These are phyloP conservation scores for Artemisia argyi DNA, from an alignment of 129 eudicot species.

Conservation along the genomic window DNA sequence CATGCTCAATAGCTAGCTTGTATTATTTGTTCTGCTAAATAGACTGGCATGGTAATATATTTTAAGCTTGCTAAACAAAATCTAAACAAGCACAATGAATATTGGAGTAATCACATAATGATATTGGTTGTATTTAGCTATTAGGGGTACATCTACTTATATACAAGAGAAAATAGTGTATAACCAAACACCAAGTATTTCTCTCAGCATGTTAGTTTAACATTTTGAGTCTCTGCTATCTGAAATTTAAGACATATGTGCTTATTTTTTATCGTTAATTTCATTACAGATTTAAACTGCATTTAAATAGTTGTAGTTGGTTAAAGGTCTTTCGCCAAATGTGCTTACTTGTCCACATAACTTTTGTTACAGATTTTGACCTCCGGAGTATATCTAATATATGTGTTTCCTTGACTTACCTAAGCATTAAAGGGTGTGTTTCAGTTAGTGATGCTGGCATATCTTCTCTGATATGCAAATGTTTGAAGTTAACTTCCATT, in stretches of 20 bases:
- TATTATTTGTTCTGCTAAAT: neutral
- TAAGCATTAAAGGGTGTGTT: constrained; percentile 71
- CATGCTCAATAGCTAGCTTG: constrained; percentile 4
- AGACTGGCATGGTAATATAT: neutral
- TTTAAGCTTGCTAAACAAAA: neutral
- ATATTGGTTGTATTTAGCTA: too few species aligned
- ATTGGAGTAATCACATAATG: neutral
- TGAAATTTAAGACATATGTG: neutral
- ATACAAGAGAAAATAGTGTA: too few species aligned
- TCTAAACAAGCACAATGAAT: neutral
- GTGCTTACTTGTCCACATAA: constrained; percentile 24
- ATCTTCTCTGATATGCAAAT: constrained; percentile 55
- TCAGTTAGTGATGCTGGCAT: constrained; percentile 70
- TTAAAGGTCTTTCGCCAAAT: constrained; percentile 6
- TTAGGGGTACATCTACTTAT: too few species aligned
- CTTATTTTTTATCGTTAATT: too few species aligned
- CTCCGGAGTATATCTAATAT: constrained; percentile 52
- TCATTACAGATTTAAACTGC: too few species aligned
- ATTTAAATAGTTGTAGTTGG: constrained; percentile 5
- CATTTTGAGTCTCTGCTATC: constrained; percentile 5
- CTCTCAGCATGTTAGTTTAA: neutral
- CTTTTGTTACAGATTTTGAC: constrained; percentile 60
- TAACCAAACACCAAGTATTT: neutral
- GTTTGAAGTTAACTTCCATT: constrained; percentile 63
- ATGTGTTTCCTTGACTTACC: constrained; percentile 56